Conservation (phyloP, 805 yeast species). For the Yarrowia bubula region DNA sequence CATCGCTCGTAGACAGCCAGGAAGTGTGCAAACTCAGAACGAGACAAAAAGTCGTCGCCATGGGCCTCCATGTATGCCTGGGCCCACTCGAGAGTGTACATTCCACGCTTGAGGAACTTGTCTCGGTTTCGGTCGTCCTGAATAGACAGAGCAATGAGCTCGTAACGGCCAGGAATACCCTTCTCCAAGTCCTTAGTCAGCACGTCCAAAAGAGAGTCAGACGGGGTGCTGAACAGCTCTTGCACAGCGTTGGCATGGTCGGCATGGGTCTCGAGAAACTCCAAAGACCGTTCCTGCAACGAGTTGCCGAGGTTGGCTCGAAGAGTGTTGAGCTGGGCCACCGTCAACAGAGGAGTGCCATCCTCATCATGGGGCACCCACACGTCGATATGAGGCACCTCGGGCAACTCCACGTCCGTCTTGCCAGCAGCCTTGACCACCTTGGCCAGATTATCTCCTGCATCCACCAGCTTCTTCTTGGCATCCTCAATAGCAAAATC, state of each 20-base stretch:
- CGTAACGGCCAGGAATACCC: constrained; percentile 14
- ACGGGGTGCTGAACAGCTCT: constrained; percentile 10
- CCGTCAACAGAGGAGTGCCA: constrained; percentile 30
- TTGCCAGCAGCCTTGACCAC: not conserved
- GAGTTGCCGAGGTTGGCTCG: constrained; percentile 31
- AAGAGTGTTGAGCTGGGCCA: constrained; percentile 33
- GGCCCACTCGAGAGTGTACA: constrained; percentile 21
- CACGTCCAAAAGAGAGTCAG: not conserved
- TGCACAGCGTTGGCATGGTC: constrained; percentile 19
- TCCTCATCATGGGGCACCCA: constrained; percentile 30
- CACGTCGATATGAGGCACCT: constrained; percentile 14
- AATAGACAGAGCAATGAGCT: constrained; percentile 1
- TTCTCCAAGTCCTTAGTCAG: not conserved
- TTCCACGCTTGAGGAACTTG: not conserved
- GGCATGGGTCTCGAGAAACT: constrained; percentile 15
- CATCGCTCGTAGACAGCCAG: constrained; percentile 16
- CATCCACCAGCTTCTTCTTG: constrained; percentile 23
- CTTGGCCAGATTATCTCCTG: constrained; percentile 23
- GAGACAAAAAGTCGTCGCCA: constrained; percentile 7
- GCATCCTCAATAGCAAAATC: constrained; percentile 26
- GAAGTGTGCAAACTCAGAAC: constrained; percentile 22
- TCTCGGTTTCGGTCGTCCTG: constrained; percentile 13
- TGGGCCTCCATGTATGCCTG: not conserved
- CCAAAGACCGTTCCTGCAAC: constrained; percentile 32
- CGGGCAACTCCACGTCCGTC: not conserved